phyloP scores from a whole-genome alignment of 2,329 filamentous ascomycete genomes.

The Fusarium drepaniforme region DNA sequence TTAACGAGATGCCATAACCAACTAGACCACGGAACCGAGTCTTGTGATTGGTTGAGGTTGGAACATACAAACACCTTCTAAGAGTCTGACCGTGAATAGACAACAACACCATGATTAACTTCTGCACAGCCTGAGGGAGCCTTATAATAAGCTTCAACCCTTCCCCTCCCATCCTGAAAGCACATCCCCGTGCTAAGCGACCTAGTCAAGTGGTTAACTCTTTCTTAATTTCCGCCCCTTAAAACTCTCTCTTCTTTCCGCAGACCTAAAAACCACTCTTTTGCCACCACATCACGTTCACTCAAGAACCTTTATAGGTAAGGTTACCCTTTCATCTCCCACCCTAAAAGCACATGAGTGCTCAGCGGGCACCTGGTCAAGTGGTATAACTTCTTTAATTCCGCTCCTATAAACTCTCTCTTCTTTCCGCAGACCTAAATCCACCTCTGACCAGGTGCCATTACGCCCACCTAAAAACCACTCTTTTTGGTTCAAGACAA shows the following conservation, averaged over 20 bases:
- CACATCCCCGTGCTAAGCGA: neutral
- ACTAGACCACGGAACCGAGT: constrained; percentile 8
- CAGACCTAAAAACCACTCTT: neutral
- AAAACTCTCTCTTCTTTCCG: neutral
- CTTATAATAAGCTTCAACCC: neutral
- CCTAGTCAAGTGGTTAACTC: neutral
- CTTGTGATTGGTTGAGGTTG: neutral
- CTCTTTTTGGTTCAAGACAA: neutral
- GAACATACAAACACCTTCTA: rapidly evolving
- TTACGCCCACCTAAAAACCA: neutral
- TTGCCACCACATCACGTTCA: neutral
- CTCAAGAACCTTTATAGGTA: neutral
- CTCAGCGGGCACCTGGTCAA: neutral
- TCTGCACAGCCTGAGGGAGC: neutral
- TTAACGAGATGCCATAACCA: constrained; percentile 14
- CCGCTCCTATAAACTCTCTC: neutral
- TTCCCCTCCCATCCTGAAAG: neutral
- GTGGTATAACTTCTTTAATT: neutral
- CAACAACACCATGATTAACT: neutral
- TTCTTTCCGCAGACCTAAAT: neutral
- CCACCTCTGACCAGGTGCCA: neutral
- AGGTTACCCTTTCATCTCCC: neutral
- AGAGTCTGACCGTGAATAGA: rapidly evolving
- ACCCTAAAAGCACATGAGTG: neutral
- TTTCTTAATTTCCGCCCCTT: neutral